Conservation (phyloP, 176 grass and related monocot species). For the Eremochloa ophiuroides region DNA sequence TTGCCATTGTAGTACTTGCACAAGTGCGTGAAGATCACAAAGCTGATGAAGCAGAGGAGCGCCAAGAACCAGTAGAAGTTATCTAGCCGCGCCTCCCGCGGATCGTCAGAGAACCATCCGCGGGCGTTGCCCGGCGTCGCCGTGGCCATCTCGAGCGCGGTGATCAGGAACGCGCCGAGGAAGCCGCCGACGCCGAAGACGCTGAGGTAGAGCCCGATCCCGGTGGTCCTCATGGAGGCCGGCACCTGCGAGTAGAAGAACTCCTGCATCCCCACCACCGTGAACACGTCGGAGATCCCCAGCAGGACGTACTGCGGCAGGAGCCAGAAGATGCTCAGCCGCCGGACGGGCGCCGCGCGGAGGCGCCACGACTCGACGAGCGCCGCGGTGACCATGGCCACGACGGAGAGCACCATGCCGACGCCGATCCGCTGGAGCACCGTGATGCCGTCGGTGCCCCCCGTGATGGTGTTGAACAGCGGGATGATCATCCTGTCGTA, state of each 20-base stretch:
- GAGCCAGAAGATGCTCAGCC: conserved; percentile 62
- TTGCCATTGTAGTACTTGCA: conserved; percentile 43
- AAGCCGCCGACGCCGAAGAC: conserved; percentile 83
- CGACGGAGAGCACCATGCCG: conserved; percentile 70
- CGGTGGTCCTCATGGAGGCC: conserved; percentile 61
- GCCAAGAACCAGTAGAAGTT: conserved; percentile 78
- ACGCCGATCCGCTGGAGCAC: conserved; percentile 89
- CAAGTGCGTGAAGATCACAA: conserved; percentile 44
- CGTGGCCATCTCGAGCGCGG: conserved; percentile 46
- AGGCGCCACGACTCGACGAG: conserved; percentile 59
- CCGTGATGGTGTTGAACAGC: conserved; percentile 32
- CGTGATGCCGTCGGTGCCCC: conserved; percentile 44
- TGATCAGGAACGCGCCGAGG: conserved; percentile 67
- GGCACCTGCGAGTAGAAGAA: conserved; percentile 93
- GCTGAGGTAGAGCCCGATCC: conserved; percentile 81
- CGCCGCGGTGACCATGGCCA: conserved; percentile 59
- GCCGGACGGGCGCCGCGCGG: not conserved
- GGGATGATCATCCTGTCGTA: conserved; percentile 72
- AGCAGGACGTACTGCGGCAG: conserved; percentile 80
- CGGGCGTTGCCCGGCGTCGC: not conserved
- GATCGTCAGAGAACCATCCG: conserved; percentile 82
- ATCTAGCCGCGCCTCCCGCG: conserved; percentile 47
- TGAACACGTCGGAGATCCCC: conserved; percentile 73
- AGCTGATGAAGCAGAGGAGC: conserved; percentile 62
- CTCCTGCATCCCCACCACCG: conserved; percentile 86